A percentile compares a stretch with the other conserved stretches of the same genome.
phyloP scores from a whole-genome alignment of 345 rosid species.

The Trapa bicornis region DNA sequence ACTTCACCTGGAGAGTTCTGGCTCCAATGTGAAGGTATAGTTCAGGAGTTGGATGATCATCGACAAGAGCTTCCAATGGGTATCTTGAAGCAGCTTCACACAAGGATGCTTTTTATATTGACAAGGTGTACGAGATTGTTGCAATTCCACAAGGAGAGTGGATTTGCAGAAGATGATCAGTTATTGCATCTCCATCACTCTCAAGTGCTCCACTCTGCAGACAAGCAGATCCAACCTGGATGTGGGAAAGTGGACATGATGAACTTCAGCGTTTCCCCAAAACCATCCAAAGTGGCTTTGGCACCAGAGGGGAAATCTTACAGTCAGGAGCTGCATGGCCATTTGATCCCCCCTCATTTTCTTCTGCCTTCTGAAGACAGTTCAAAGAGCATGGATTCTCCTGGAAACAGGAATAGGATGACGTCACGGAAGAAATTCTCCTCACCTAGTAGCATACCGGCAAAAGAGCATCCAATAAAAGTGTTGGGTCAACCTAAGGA shows the following conservation, averaged over 20 bases:
- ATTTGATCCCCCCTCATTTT: not conserved
- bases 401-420: slow-evolving; percentile 53
- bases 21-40: slow-evolving; percentile 99
- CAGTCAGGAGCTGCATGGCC: slow-evolving; percentile 73
- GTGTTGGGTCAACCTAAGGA: slow-evolving; percentile 42
- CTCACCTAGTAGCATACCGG: slow-evolving; percentile 49
- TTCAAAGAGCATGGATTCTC: slow-evolving; percentile 45
- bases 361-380: slow-evolving; percentile 14
- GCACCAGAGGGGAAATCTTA: slow-evolving; percentile 64
- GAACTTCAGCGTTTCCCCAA: slow-evolving; percentile 48
- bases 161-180: slow-evolving; percentile 70
- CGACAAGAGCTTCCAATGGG: slow-evolving; percentile 98
- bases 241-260: slow-evolving; percentile 38
- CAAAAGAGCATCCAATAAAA: slow-evolving; percentile 41
- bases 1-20: slow-evolving; percentile 89
- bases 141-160: slow-evolving; percentile 99
- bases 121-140: slow-evolving; percentile 93
- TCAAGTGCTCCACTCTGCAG: slow-evolving; percentile 58
- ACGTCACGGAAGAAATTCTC: slow-evolving; percentile 94
- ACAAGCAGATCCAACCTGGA: slow-evolving; percentile 45
- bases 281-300: slow-evolving; percentile 35
- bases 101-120: slow-evolving; percentile 95
- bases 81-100: slow-evolving; percentile 81
- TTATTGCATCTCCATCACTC: slow-evolving; percentile 67
- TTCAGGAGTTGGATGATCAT: slow-evolving; percentile 93